Base-by-base conservation (phyloP, 2,329 filamentous ascomycete genomes). In the Trichoderma sp. region DNA sequence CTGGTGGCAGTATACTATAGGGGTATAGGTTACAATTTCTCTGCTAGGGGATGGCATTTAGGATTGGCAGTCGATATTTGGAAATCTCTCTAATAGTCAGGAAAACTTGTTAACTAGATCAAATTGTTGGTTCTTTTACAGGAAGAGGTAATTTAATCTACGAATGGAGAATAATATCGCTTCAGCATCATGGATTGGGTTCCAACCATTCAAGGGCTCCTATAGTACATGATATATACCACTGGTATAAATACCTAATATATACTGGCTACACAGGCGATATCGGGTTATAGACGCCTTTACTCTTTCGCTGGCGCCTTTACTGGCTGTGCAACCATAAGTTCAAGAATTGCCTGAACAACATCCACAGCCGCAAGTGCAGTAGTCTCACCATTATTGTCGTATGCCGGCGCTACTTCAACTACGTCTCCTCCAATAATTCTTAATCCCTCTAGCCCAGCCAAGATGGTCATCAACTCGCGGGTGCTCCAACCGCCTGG, bases 401-500 rank as follows among this genome's bases (percentile, higher is more conserved):
- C 93, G 79, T 96, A 97, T 26, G 91, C 91, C 0, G 93, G 94
- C 34, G 91, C 88, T 4, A 97, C 93, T 84, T 97, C 93, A 9
- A 97, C 94, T 63, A 97, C 88, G 81, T 97, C 93, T 0, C 92
- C 93, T 0, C 93, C 94, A 5, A 97, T 92, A 5, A 97, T 83
- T 76, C 97, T 95, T 79, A 97, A 80, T 0, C 85, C 88, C 81
- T 96, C 93, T 32, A 97, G 87, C 0, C 92, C 93, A 43, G 93
- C 84, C 77, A 97, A 80, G 69, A 97, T 93, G 6, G 91, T 85
- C 72, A 96, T 94, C 74, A 97, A 83, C 82, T 97, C 93, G 58
- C 93, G 85, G 23, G 91, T 94, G 3, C 92, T 95, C 93, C 93
- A 97, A 28, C 93, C 93, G 72, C 93, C 93, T 0, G 93, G 91